These are phyloP conservation scores for Cryptococcus floricola DNA, from an alignment of 1,284 basidiomycete genomes.

Conservation along the genomic window DNA sequence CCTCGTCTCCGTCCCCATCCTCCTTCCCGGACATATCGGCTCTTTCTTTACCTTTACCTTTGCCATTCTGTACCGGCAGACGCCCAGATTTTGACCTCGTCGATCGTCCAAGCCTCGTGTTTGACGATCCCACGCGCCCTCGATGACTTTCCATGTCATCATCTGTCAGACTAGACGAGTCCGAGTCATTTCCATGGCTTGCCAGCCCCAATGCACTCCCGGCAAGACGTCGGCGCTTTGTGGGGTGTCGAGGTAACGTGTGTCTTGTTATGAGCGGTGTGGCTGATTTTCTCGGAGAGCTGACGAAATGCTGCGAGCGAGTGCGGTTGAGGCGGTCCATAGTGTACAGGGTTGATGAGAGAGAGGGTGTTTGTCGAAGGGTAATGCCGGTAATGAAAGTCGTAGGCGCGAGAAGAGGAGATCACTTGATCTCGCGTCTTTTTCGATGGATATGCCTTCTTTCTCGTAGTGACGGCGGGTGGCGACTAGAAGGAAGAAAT, in stretches of 20 bases:
- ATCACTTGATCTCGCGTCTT: not conserved
- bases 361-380: not conserved
- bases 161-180: conserved; percentile 8
- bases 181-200: not conserved
- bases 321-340: conserved; percentile 28
- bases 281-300: conserved; percentile 27
- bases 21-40: conserved; percentile 3
- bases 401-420: not conserved
- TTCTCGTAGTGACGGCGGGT: not conserved
- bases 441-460: not conserved
- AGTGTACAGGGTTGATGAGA: not conserved
- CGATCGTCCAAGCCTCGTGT: too few relatives aligned
- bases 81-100: too few relatives aligned
- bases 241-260: conserved; percentile 19
- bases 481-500: too few relatives aligned
- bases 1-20: conserved; percentile 13
- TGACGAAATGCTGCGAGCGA: conserved; percentile 33
- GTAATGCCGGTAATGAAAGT: not conserved
- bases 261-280: conserved; percentile 31
- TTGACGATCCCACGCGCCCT: too few relatives aligned
- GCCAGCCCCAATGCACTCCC: conserved; percentile 15
- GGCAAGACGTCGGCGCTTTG: conserved; percentile 34
- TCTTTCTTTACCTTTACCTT: conserved; percentile 14
- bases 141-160: conserved; percentile 1
- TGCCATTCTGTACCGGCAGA: not conserved